Conservation (phyloP, 371 early-diverging fungal genomes). For the Mortierella sp. region DNA sequence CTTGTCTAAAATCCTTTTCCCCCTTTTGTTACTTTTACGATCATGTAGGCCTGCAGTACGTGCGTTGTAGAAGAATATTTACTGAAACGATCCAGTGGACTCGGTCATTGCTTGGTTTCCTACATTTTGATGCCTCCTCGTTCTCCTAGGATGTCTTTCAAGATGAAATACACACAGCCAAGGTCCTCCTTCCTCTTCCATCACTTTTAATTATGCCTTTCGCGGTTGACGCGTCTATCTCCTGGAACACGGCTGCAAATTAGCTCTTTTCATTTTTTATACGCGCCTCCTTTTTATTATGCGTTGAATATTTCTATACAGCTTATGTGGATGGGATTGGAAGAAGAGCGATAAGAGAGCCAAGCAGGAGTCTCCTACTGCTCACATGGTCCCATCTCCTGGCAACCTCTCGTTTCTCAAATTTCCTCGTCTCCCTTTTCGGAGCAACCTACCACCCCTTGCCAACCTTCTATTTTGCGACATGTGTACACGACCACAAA, state of each 20-base stretch:
- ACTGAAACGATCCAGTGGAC: background rate
- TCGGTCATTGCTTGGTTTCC: background rate
- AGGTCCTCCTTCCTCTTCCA: background rate
- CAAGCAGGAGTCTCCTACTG: background rate
- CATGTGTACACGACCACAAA: background rate
- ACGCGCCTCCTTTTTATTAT: background rate
- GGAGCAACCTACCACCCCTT: constrained; percentile 1
- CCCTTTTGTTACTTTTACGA: too few species aligned
- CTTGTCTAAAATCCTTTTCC: too few species aligned
- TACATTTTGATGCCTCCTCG: background rate
- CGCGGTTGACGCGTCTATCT: background rate
- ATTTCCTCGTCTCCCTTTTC: background rate
- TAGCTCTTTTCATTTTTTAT: background rate
- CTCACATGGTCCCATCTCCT: constrained; percentile 1
- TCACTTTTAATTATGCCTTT: constrained; percentile 11
- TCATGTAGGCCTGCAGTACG: too few species aligned
- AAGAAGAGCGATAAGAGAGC: background rate
- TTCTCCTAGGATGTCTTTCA: too few species aligned
- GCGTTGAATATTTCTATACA: background rate
- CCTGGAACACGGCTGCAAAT: constrained; percentile 2
- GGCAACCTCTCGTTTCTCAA: background rate
- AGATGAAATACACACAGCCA: too few species aligned
- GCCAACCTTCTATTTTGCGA: background rate
- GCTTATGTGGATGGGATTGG: too few species aligned
- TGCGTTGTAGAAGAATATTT: too few species aligned